A percentile compares a stretch with the other conserved stretches of the same genome.
These are phyloP conservation scores for Stemphylium vesicarium DNA, from an alignment of 2,329 filamentous ascomycete species.

Conservation along the genomic window DNA sequence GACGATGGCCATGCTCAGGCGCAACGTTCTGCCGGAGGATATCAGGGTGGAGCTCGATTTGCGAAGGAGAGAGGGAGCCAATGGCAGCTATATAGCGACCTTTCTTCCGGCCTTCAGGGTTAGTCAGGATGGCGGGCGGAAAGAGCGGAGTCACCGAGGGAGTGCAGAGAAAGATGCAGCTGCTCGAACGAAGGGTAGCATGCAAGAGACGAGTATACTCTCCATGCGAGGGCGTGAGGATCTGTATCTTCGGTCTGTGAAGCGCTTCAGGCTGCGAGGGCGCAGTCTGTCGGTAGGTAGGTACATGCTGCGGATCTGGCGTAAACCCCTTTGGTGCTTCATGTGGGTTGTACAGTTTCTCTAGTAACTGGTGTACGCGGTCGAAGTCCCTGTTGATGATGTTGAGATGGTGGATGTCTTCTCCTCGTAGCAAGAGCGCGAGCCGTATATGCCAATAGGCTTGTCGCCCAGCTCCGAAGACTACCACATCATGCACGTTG, in stretches of 20 bases:
- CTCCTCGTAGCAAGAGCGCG: slow-evolving; percentile 72
- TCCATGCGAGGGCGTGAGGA: slow-evolving; percentile 72
- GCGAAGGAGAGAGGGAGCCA: slow-evolving; percentile 72
- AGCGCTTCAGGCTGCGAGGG: slow-evolving; percentile 22
- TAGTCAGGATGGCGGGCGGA: slow-evolving; percentile 73
- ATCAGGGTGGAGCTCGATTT: slow-evolving; percentile 83
- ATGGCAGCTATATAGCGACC: slow-evolving; percentile 75
- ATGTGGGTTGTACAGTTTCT: slow-evolving; percentile 60
- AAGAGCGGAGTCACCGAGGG: slow-evolving; percentile 78
- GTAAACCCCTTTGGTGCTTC: slow-evolving; percentile 34
- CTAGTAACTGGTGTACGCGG: slow-evolving; percentile 60
- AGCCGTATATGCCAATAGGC: slow-evolving; percentile 95
- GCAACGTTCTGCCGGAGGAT: slow-evolving; percentile 70
- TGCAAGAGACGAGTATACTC: slow-evolving; percentile 72
- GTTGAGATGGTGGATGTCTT: slow-evolving; percentile 78
- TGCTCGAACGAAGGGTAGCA: slow-evolving; percentile 72
- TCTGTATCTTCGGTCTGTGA: slow-evolving; percentile 65
- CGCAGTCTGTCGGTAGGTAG: slow-evolving; percentile 17
- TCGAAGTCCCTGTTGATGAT: slow-evolving; percentile 80
- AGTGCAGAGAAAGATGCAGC: slow-evolving; percentile 89
- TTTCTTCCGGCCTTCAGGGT: slow-evolving; percentile 70
- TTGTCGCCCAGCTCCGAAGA: slow-evolving; percentile 88
- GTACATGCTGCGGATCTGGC: slow-evolving; percentile 15
- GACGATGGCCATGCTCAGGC: slow-evolving; percentile 58
- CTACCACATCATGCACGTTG: slow-evolving; percentile 74